Percentiles rank a stretch among this genome's conserved stretches.
These are phyloP conservation scores for Chytridium lagenaria DNA, from an alignment of 371 early-diverging fungal genomes.

Conservation along the genomic window DNA sequence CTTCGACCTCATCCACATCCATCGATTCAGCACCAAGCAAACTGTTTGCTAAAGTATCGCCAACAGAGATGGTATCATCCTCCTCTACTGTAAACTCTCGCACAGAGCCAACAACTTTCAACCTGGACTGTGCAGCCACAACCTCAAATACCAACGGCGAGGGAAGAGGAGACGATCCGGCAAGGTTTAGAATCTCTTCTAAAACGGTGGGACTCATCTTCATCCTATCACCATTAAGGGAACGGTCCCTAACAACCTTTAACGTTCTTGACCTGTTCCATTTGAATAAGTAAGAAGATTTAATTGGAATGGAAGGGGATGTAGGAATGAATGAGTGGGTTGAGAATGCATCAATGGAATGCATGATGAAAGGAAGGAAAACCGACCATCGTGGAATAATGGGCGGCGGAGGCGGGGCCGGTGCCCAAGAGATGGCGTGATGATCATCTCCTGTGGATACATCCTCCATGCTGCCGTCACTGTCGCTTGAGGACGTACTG, in stretches of 20 bases:
- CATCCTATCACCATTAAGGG: conserved; percentile 68
- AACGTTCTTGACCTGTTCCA: neutral
- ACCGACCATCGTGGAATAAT: too few species aligned
- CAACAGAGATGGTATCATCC: conserved; percentile 57
- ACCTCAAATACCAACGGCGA: conserved; percentile 35
- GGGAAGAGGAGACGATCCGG: conserved; percentile 65
- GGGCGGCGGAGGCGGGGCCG: neutral
- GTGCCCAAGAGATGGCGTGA: neutral
- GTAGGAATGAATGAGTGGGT: neutral
- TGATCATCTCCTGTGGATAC: neutral
- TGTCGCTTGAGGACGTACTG: conserved; percentile 8
- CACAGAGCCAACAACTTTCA: conserved; percentile 70
- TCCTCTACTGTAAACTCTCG: conserved; percentile 75
- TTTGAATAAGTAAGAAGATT: too few species aligned
- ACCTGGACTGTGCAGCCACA: neutral
- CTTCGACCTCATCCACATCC: conserved; percentile 45
- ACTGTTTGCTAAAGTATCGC: conserved; percentile 50
- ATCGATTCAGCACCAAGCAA: conserved; percentile 13
- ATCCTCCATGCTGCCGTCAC: neutral
- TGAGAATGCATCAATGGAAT: too few species aligned
- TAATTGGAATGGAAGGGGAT: neutral
- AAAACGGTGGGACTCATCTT: conserved; percentile 65
- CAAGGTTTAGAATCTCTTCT: conserved; percentile 54
- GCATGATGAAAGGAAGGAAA: too few species aligned
- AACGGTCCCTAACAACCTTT: neutral